phyloP scores from a whole-genome alignment of 2,329 filamentous ascomycete genomes.

The Didymella keratinophila region DNA sequence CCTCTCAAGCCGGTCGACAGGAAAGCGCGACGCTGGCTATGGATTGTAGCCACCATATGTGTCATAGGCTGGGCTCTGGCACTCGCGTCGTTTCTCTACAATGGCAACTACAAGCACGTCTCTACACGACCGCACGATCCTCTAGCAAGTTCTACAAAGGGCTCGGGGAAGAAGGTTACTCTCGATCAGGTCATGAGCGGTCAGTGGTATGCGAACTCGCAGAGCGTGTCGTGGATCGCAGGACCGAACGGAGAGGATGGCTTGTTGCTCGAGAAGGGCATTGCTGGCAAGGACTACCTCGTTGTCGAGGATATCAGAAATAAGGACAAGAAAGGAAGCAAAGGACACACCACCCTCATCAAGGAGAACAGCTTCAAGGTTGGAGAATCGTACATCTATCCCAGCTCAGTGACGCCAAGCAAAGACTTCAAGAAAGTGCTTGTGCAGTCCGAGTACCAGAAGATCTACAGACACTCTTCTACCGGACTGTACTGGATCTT shows the following conservation, averaged over 20 bases:
- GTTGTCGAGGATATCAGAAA: conserved; percentile 85
- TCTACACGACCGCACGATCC: conserved; percentile 73
- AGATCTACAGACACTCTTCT: conserved; percentile 90
- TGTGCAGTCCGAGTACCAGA: conserved; percentile 73
- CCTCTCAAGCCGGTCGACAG: conserved; percentile 66
- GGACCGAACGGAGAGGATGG: conserved; percentile 82
- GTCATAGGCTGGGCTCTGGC: conserved; percentile 73
- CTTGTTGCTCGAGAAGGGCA: conserved; percentile 76
- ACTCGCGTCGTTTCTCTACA: conserved; percentile 70
- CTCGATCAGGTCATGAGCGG: conserved; percentile 74
- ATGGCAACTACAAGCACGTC: conserved; percentile 70
- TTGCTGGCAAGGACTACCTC: conserved; percentile 71
- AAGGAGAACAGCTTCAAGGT: conserved; percentile 69
- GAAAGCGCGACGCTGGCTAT: conserved; percentile 68
- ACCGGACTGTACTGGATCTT: conserved; percentile 90
- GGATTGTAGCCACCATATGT: conserved; percentile 68
- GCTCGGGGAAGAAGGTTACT: conserved; percentile 75
- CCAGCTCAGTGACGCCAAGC: conserved; percentile 75
- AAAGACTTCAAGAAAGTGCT: conserved; percentile 86
- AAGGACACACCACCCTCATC: conserved; percentile 76
- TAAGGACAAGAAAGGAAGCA: conserved; percentile 50
- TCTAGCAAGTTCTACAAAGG: conserved; percentile 66
- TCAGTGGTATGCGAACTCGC: conserved; percentile 68
- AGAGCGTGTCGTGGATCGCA: conserved; percentile 78
- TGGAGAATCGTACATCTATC: conserved; percentile 62